Conservation (phyloP, 306 rosid species). For the Trifolium fragiferum region DNA sequence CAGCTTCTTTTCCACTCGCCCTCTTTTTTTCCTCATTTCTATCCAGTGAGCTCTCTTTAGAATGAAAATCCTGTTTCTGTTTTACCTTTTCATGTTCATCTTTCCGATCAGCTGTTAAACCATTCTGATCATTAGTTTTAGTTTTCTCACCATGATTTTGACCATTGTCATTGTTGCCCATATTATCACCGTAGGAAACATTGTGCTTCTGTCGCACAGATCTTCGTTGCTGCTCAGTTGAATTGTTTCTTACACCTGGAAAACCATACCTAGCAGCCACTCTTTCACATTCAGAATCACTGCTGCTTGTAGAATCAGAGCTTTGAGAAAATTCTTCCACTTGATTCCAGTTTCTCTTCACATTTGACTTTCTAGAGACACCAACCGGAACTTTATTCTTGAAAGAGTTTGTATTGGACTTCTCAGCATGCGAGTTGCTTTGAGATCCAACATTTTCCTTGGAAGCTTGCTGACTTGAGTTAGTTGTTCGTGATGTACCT, state of each 20-base stretch:
- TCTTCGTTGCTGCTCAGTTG: slow-evolving; percentile 58
- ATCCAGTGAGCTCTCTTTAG: slow-evolving; percentile 45
- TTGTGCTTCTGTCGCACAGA: slow-evolving; percentile 66
- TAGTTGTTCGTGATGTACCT: slow-evolving; percentile 48
- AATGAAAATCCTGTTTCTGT: slow-evolving; percentile 38
- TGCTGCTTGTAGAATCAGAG: slow-evolving; percentile 48
- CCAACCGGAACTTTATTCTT: slow-evolving; percentile 36
- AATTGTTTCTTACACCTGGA: slow-evolving; percentile 44
- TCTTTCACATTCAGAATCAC: slow-evolving; percentile 59
- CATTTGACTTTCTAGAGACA: slow-evolving; percentile 51
- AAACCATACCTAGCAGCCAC: slow-evolving; percentile 51
- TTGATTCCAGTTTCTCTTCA: slow-evolving; percentile 63
- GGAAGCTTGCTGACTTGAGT: slow-evolving; percentile 54
- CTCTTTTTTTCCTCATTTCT: slow-evolving; percentile 39
- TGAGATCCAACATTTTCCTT: slow-evolving; percentile 52
- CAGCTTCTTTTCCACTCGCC: slow-evolving; percentile 39
- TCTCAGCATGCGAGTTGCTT: slow-evolving; percentile 47
- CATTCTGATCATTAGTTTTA: slow-evolving; percentile 34
- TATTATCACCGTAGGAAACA: slow-evolving; percentile 62
- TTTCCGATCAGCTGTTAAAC: slow-evolving; percentile 27
- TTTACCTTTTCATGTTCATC: slow-evolving; percentile 44
- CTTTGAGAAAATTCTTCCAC: slow-evolving; percentile 55
- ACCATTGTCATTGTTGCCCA: slow-evolving; percentile 48
- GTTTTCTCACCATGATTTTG: slow-evolving; percentile 24
- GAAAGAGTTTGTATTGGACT: slow-evolving; percentile 41